These are phyloP conservation scores for Anisodus tanguticus DNA, from an alignment of 257 asterid species.

Conservation along the genomic window DNA sequence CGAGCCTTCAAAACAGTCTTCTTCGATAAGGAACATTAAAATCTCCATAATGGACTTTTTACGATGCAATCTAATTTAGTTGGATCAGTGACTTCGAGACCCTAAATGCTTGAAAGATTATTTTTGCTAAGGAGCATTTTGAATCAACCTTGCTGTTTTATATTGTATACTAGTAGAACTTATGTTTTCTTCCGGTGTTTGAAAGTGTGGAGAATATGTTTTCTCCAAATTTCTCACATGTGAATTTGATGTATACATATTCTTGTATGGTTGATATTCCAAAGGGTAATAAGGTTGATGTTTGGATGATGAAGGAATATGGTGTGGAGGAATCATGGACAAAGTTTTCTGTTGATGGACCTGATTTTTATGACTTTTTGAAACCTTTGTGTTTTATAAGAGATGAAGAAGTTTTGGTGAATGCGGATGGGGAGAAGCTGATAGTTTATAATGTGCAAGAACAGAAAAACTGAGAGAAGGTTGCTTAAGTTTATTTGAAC, in stretches of 20 bases:
- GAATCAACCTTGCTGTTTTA: too few relatives aligned
- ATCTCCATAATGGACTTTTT: not conserved
- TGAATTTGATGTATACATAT: too few relatives aligned
- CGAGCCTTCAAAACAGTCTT: not conserved
- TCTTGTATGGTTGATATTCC: slow-evolving; percentile 40
- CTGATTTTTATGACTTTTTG: slow-evolving; percentile 2
- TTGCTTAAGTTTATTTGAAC: too few relatives aligned
- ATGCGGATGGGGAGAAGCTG: slow-evolving; percentile 35
- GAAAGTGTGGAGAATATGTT: too few relatives aligned
- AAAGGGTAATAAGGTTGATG: slow-evolving; percentile 12
- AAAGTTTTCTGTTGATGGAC: slow-evolving; percentile 34
- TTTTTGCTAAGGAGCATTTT: too few relatives aligned
- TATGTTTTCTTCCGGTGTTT: too few relatives aligned
- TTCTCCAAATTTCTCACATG: too few relatives aligned
- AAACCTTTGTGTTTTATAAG: slow-evolving; percentile 35
- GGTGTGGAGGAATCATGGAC: slow-evolving; percentile 47
- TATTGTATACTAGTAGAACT: too few relatives aligned
- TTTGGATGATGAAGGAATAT: slow-evolving; percentile 57
- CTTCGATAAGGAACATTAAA: not conserved
- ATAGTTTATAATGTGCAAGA: slow-evolving; percentile 25
- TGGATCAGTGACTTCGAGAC: not conserved
- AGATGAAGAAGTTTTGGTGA: slow-evolving; percentile 43
- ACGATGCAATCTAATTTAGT: not conserved
- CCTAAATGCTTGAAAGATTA: not conserved
- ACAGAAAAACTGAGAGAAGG: too few relatives aligned